phyloP scores from a whole-genome alignment of 1,284 basidiomycete genomes.

The Anthracocystis setariae region DNA sequence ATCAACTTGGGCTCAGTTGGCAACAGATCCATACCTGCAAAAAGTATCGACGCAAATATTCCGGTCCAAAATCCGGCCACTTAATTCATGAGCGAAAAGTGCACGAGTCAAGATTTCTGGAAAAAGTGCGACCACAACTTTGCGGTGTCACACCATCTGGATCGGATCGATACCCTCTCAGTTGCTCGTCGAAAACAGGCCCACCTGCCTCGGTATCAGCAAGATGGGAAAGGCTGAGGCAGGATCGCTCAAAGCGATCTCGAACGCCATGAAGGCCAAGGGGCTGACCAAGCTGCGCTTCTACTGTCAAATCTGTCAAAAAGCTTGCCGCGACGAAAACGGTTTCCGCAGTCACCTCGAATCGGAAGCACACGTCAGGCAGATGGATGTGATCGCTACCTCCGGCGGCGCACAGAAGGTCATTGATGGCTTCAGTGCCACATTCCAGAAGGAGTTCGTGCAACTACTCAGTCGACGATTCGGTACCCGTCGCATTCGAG shows the following conservation, averaged over 20 bases:
- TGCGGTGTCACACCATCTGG: not conserved
- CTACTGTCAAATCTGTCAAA: conserved; percentile 67
- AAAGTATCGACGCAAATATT: too few species aligned
- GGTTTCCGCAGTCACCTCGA: conserved; percentile 74
- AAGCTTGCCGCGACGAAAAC: conserved; percentile 66
- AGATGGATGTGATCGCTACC: conserved; percentile 83
- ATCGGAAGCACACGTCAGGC: conserved; percentile 88
- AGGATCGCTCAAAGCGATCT: conserved; percentile 59
- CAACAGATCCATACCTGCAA: too few species aligned
- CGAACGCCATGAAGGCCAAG: conserved; percentile 66
- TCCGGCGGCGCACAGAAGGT: conserved; percentile 77
- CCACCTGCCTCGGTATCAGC: not conserved
- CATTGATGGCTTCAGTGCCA: conserved; percentile 86
- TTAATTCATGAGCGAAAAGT: too few species aligned
- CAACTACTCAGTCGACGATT: conserved; percentile 78
- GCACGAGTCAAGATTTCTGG: too few species aligned
- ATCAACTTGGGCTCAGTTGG: too few species aligned
- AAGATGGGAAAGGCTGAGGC: conserved; percentile 43
- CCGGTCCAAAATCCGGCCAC: too few species aligned
- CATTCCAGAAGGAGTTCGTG: conserved; percentile 94
- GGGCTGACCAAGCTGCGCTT: conserved; percentile 66
- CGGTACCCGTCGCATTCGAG: conserved; percentile 68
- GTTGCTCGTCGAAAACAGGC: not conserved
- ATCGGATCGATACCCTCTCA: not conserved
- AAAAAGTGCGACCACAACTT: too few species aligned